Conservation (phyloP, 164 flowering plant genomes). For the Stephania cephalantha region DNA sequence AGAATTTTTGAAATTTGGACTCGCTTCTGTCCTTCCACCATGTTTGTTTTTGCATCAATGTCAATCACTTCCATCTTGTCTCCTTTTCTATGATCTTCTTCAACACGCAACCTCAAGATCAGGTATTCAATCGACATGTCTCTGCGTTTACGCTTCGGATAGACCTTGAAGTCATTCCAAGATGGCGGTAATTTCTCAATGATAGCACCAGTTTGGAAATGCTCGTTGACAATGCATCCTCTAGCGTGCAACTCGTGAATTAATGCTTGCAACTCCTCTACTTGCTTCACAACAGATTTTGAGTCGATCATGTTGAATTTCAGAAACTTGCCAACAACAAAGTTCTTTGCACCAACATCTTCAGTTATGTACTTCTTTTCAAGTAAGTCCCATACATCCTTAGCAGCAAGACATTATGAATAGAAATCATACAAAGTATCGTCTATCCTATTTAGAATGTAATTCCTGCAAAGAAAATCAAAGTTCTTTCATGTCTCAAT, state of each 20-base stretch:
- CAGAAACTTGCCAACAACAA: neutral
- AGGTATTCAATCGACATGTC: neutral
- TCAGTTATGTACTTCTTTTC: neutral
- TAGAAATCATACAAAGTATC: neutral
- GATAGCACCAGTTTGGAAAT: neutral
- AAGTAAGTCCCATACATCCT: neutral
- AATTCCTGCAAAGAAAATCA: neutral
- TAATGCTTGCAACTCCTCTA: neutral
- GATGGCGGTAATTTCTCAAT: neutral
- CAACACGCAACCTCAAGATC: neutral
- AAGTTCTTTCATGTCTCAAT: neutral
- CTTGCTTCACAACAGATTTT: neutral
- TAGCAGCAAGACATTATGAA: neutral
- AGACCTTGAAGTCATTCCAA: conserved; percentile 2
- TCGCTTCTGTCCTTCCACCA: neutral
- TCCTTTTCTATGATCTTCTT: neutral
- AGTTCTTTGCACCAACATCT: neutral
- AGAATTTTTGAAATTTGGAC: neutral
- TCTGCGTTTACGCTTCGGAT: neutral
- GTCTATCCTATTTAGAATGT: neutral
- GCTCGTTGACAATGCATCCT: neutral
- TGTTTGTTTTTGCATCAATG: neutral
- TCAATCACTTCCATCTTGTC: neutral
- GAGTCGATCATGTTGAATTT: neutral
- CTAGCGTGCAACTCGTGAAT: neutral